phyloP scores from a whole-genome alignment of 441 rosid genomes.

The Adansonia grandidieri region DNA sequence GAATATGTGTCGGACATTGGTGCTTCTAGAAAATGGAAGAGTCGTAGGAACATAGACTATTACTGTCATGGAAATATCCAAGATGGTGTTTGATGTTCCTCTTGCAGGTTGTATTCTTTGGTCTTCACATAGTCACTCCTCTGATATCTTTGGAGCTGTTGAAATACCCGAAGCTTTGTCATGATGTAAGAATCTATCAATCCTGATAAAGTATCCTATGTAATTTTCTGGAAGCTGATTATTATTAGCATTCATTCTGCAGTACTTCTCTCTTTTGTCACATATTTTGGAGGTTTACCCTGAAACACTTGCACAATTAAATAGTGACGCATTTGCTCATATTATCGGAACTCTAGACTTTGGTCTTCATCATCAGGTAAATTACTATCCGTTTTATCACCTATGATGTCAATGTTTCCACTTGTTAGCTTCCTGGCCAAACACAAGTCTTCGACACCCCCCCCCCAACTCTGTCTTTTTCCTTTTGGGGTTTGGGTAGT shows the following conservation, averaged over 20 bases:
- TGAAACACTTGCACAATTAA: constrained; percentile 77
- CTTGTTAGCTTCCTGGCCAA: background rate
- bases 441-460: background rate
- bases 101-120: constrained; percentile 88
- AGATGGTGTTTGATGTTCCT: constrained; percentile 41
- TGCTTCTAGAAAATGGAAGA: no score
- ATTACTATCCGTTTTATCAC: background rate
- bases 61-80: constrained; percentile 22
- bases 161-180: constrained; percentile 97
- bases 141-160: constrained; percentile 87
- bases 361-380: constrained; percentile 96
- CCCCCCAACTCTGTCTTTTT: no score
- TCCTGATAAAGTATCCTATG: constrained; percentile 20
- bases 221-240: constrained; percentile 31
- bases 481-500: no score
- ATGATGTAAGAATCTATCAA: constrained; percentile 69
- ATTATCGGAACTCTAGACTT: constrained; percentile 83
- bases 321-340: constrained; percentile 74
- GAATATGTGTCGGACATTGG: no score
- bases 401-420: constrained; percentile 12
- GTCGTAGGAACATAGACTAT: no score
- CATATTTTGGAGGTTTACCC: constrained; percentile 98
- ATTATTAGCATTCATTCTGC: constrained; percentile 36
- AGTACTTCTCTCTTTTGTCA: constrained; percentile 86
- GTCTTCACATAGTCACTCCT: constrained; percentile 91